phyloP scores from a whole-genome alignment of 2,329 filamentous ascomycete species.

The Aspergillus ustus region DNA sequence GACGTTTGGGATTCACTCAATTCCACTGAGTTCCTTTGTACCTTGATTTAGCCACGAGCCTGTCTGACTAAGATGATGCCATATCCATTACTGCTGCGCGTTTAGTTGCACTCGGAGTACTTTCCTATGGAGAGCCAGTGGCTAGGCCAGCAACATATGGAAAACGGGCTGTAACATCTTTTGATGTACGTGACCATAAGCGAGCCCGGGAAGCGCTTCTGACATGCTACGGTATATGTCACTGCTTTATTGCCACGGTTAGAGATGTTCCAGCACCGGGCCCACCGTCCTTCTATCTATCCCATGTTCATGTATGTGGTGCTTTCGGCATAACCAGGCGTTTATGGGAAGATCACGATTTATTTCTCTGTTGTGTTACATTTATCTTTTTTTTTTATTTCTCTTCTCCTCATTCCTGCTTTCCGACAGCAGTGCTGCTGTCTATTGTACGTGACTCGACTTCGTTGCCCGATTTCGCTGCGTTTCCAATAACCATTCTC shows the following conservation, averaged over 20 bases:
- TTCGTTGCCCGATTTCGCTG: slow-evolving; percentile 12
- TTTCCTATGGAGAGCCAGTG: background rate
- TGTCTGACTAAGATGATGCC: slow-evolving; percentile 2
- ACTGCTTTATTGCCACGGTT: slow-evolving; percentile 4
- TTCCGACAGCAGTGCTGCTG: slow-evolving; percentile 20
- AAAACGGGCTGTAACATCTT: slow-evolving; percentile 3
- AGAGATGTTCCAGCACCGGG: slow-evolving; percentile 2
- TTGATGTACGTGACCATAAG: slow-evolving; percentile 12
- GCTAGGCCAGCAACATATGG: background rate
- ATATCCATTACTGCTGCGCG: slow-evolving; percentile 4
- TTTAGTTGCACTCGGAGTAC: background rate
- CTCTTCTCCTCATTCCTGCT: slow-evolving; percentile 21
- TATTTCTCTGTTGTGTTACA: slow-evolving; percentile 25
- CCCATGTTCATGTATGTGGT: slow-evolving; percentile 22
- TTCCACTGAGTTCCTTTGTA: slow-evolving; percentile 17
- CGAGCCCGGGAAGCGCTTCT: background rate
- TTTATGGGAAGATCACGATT: slow-evolving; percentile 36
- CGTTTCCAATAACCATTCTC: slow-evolving; percentile 16
- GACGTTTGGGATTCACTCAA: slow-evolving; percentile 25
- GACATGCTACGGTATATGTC: slow-evolving; percentile 6
- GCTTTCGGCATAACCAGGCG: slow-evolving; percentile 39
- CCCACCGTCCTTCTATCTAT: slow-evolving; percentile 17
- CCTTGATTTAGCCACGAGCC: slow-evolving; percentile 5
- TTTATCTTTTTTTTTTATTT: slow-evolving; percentile 13
- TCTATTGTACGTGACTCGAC: slow-evolving; percentile 15